These are phyloP conservation scores for Macrotyloma uniflorum DNA, from an alignment of 306 rosid genomes.

Conservation along the genomic window DNA sequence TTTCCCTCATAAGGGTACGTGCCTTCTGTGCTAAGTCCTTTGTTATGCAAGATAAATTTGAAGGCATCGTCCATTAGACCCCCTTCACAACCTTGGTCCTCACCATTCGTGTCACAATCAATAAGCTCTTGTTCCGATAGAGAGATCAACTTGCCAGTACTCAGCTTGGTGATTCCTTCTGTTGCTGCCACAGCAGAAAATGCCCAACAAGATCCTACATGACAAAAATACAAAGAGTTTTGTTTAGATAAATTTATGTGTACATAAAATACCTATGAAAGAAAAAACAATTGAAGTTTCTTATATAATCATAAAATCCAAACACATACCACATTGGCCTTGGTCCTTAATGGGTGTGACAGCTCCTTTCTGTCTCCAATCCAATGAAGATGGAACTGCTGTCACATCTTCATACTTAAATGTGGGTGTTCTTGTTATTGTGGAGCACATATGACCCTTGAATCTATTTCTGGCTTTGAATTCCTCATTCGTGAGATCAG, in stretches of 20 bases:
- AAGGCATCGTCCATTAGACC: conserved; percentile 49
- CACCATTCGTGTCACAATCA: conserved; percentile 46
- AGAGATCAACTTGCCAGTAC: conserved; percentile 36
- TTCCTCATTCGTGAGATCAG: conserved; percentile 51
- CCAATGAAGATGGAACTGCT: conserved; percentile 28
- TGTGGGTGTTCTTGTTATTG: conserved; percentile 29
- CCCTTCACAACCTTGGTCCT: conserved; percentile 44
- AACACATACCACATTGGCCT: conserved; percentile 45
- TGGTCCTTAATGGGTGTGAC: conserved; percentile 47
- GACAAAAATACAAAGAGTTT: background rate
- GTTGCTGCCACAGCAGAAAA: conserved; percentile 50
- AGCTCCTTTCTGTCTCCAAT: conserved; percentile 53
- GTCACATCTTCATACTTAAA: conserved; percentile 42
- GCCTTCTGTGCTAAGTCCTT: conserved; percentile 38
- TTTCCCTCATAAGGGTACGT: conserved; percentile 36
- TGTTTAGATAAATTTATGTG: background rate
- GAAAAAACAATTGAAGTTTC: background rate
- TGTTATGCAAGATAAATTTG: conserved; percentile 39
- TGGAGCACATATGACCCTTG: conserved; percentile 44
- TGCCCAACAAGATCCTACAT: conserved; percentile 48
- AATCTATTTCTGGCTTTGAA: conserved; percentile 42
- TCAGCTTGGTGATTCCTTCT: conserved; percentile 41
- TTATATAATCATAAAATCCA: background rate
- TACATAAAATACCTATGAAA: background rate
- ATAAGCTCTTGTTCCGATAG: conserved; percentile 48